Conservation (phyloP, 202 grass and related monocot species). For the Panicum hallii region DNA sequence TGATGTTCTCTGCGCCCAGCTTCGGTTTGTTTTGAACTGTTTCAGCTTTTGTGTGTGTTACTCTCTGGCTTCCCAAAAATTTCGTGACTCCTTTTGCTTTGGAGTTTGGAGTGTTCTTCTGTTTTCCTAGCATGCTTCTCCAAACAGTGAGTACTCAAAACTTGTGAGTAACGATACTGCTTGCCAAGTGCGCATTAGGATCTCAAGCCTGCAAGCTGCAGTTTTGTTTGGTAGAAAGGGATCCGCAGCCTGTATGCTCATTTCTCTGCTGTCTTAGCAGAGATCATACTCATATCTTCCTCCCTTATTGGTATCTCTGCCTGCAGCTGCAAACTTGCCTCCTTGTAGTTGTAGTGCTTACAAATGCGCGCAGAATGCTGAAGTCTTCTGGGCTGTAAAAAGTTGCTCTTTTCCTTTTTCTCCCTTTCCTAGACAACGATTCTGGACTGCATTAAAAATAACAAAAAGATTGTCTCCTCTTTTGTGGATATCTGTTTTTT, state of each 20-base stretch:
- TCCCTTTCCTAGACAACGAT: constrained; percentile 9
- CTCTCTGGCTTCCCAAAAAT: not conserved
- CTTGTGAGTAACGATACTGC: not conserved
- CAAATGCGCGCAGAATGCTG: not conserved
- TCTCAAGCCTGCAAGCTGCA: constrained; percentile 27
- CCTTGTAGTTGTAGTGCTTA: not conserved
- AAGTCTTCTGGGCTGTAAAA: constrained; percentile 1
- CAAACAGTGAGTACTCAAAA: not conserved
- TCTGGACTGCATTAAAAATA: constrained; percentile 25
- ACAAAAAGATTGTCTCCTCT: constrained; percentile 17
- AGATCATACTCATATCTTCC: not conserved
- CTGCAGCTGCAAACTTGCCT: constrained; percentile 32
- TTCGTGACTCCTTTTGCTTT: not conserved
- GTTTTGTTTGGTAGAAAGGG: constrained; percentile 11
- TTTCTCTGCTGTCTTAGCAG: constrained; percentile 1
- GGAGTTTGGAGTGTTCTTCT: not conserved
- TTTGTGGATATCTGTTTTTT: constrained; percentile 24
- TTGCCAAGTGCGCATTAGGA: constrained; percentile 2
- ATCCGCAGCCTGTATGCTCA: not conserved
- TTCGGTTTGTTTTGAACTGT: not conserved
- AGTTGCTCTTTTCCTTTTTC: constrained; percentile 1
- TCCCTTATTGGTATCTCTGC: not conserved
- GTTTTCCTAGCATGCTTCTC: not conserved
- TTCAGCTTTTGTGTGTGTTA: not conserved
- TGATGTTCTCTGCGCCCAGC: not conserved